Evolutionary conservation across 2,329 filamentous ascomycete species (phyloP).

Genomic region (Ophiognomonia clavigignenti-juglandacearum): DNA sequence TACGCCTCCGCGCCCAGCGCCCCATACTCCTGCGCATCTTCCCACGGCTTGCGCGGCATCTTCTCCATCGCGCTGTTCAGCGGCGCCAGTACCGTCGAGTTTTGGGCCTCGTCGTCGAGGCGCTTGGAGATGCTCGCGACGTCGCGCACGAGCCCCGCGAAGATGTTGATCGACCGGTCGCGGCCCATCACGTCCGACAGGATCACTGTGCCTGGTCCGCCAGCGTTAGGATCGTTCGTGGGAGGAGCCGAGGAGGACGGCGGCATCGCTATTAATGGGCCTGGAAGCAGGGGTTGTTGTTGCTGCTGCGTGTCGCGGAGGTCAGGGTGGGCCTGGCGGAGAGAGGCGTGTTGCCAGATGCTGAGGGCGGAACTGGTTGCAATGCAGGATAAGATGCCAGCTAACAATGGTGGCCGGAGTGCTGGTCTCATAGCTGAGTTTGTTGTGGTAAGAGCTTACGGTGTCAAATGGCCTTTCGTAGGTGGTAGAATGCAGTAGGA

Average conservation of each 20-base stretch:
- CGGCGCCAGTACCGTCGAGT: constrained; percentile 84
- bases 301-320: too few relatives aligned
- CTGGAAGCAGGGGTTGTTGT: too few relatives aligned
- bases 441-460: too few relatives aligned
- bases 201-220: constrained; percentile 49
- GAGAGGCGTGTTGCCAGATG: too few relatives aligned
- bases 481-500: too few relatives aligned
- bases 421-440: too few relatives aligned
- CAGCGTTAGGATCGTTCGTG: constrained; percentile 22
- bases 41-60: constrained; percentile 84
- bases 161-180: constrained; percentile 75
- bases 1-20: constrained; percentile 66
- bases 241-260: constrained; percentile 1
- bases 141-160: constrained; percentile 75
- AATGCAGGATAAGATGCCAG: too few relatives aligned
- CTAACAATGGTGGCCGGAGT: too few relatives aligned
- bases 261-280: too few relatives aligned
- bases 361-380: too few relatives aligned
- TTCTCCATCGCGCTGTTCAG: constrained; percentile 74
- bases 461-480: too few relatives aligned
- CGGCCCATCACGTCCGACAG: constrained; percentile 82
- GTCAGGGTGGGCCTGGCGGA: too few relatives aligned
- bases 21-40: constrained; percentile 68
- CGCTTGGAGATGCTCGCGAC: constrained; percentile 64
- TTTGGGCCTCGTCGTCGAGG: constrained; percentile 60